Conservation (phyloP, 768 basidiomycete species). For the Punctularia strigosozonata region DNA sequence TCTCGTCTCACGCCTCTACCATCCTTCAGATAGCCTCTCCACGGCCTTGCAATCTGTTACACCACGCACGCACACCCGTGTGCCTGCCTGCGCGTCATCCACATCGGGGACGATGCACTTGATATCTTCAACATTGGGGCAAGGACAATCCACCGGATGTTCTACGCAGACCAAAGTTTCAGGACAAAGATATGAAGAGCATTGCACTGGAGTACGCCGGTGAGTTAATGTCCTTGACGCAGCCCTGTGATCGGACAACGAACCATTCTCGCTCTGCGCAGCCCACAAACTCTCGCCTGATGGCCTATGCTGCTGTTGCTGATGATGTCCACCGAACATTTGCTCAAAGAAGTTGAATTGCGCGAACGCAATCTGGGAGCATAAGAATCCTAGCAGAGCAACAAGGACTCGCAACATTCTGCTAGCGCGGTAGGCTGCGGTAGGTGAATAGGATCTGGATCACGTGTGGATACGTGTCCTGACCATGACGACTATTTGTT, state of each 20-base stretch:
- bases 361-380: slow-evolving; percentile 32
- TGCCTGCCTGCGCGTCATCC: slow-evolving; percentile 37
- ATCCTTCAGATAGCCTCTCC: slow-evolving; percentile 35
- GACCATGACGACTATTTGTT: too few relatives aligned
- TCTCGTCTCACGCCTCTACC: slow-evolving; percentile 20
- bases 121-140: slow-evolving; percentile 64
- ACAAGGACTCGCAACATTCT: background rate
- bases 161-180: slow-evolving; percentile 59
- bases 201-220: slow-evolving; percentile 39
- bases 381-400: slow-evolving; percentile 11
- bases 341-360: slow-evolving; percentile 75
- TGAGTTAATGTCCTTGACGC: slow-evolving; percentile 1
- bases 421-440: background rate
- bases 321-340: slow-evolving; percentile 55
- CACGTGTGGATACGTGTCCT: too few relatives aligned
- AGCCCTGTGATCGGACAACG: slow-evolving; percentile 10
- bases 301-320: slow-evolving; percentile 46
- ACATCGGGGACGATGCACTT: slow-evolving; percentile 66
- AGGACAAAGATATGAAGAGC: slow-evolving; percentile 68
- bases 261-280: slow-evolving; percentile 54
- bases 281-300: slow-evolving; percentile 46
- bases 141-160: slow-evolving; percentile 59
- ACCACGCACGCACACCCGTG: slow-evolving; percentile 64
- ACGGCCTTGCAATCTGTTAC: slow-evolving; percentile 49
- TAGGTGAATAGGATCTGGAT: background rate